Conservation (phyloP, 495 filamentous ascomycete genomes). For the Neurospora sublineolata region DNA sequence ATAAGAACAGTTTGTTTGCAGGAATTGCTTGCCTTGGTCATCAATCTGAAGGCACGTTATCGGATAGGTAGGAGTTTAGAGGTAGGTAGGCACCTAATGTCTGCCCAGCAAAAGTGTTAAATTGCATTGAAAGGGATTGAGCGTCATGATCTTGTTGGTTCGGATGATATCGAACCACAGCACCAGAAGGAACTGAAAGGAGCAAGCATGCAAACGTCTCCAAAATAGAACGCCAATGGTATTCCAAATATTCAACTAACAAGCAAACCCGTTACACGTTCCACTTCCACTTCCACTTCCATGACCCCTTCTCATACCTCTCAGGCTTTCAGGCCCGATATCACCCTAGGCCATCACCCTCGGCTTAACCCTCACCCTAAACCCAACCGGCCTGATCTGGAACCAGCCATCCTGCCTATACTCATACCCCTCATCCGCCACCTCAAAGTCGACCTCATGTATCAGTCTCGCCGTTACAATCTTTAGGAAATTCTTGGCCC, state of each 20-base stretch:
- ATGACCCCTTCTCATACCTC: neutral
- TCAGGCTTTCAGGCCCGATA: neutral
- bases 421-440: constrained; percentile 43
- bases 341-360: constrained; percentile 7
- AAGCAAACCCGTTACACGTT: neutral
- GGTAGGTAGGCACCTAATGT: too few relatives aligned
- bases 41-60: too few relatives aligned
- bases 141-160: too few relatives aligned
- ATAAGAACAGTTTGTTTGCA: too few relatives aligned
- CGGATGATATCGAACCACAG: neutral
- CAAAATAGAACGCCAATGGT: neutral
- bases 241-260: neutral
- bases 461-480: constrained; percentile 45
- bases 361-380: constrained; percentile 29
- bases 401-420: constrained; percentile 43
- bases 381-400: constrained; percentile 30
- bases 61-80: too few relatives aligned
- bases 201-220: neutral
- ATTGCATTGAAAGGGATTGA: too few relatives aligned
- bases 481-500: constrained; percentile 53
- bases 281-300: neutral
- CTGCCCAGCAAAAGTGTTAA: too few relatives aligned
- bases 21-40: too few relatives aligned
- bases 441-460: constrained; percentile 50
- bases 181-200: neutral